Conservation (phyloP, 352 stramenopile species). For the Phytophthora colocasiae region DNA sequence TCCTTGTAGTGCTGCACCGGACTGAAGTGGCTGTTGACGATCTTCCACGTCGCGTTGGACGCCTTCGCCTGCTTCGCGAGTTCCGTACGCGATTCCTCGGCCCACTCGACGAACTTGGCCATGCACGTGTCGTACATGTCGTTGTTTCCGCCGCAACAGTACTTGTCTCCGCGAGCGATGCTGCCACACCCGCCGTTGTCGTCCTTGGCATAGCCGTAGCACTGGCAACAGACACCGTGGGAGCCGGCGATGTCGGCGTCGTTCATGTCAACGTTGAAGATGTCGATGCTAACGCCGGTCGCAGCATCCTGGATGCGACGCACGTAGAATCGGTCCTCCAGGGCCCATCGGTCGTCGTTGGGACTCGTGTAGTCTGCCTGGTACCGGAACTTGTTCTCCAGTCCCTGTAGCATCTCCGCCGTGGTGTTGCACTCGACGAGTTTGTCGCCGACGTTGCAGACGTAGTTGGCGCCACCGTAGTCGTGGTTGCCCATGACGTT, state of each 20-base stretch:
- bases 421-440: slow-evolving; percentile 15
- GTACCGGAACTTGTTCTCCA: slow-evolving; percentile 22
- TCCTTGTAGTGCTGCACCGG: slow-evolving; percentile 11
- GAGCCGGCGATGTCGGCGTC: slow-evolving; percentile 55
- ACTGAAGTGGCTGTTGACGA: slow-evolving; percentile 5
- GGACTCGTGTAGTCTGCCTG: slow-evolving; percentile 16
- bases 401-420: slow-evolving; percentile 10
- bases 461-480: slow-evolving; percentile 20
- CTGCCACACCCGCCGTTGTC: slow-evolving; percentile 1
- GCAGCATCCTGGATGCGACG: slow-evolving; percentile 24
- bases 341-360: slow-evolving; percentile 8
- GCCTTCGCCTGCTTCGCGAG: slow-evolving; percentile 1
- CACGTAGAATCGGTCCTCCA: slow-evolving; percentile 19
- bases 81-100: slow-evolving; percentile 5
- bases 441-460: slow-evolving; percentile 14
- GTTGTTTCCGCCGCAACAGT: slow-evolving; percentile 18
- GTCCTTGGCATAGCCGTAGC: slow-evolving; percentile 15
- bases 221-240: slow-evolving; percentile 45
- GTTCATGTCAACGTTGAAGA: slow-evolving; percentile 73
- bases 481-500: slow-evolving; percentile 24
- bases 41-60: slow-evolving; percentile 16
- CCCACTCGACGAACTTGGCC: slow-evolving; percentile 16
- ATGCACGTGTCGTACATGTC: slow-evolving; percentile 12
- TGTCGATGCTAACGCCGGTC: slow-evolving; percentile 51
- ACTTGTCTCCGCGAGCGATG: slow-evolving; percentile 10